Conservation (phyloP, 352 stramenopile genomes). For the Phytophthora multivora region DNA sequence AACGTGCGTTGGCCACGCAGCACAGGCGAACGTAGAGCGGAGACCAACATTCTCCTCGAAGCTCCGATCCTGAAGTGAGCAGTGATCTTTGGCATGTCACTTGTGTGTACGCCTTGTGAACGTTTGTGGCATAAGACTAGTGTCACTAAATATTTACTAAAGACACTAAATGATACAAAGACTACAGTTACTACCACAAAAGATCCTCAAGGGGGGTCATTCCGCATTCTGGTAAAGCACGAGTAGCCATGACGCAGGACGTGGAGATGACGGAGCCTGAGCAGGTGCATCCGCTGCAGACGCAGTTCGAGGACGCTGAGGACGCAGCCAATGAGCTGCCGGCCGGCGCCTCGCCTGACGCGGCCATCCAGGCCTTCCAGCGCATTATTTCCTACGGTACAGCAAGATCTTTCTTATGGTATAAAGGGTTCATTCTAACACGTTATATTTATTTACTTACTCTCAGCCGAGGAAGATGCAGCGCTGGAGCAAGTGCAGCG, state of each 20-base stretch:
- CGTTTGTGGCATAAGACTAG: not conserved
- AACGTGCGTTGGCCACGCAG: slow-evolving; percentile 1
- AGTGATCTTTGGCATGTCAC: not conserved
- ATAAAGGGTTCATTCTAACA: not conserved
- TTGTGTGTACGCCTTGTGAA: not conserved
- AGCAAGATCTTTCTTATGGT: not conserved
- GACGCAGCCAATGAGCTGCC: slow-evolving; percentile 49
- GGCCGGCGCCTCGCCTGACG: slow-evolving; percentile 42
- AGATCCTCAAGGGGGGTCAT: slow-evolving; percentile 21
- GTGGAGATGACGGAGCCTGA: slow-evolving; percentile 78
- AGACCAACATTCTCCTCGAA: slow-evolving; percentile 8
- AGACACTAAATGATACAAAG: not conserved
- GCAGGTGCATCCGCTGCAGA: slow-evolving; percentile 73
- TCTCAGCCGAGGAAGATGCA: slow-evolving; percentile 57
- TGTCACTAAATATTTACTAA: no score
- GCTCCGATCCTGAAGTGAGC: not conserved
- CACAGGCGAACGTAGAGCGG: not conserved
- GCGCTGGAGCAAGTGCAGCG: slow-evolving; percentile 80
- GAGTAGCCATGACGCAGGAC: slow-evolving; percentile 45
- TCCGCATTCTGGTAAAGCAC: not conserved
- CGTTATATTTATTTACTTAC: slow-evolving; percentile 2
- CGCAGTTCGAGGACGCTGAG: slow-evolving; percentile 75
- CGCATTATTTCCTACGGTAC: slow-evolving; percentile 75
- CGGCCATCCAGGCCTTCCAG: slow-evolving; percentile 68
- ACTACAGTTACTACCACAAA: not conserved